A percentile compares a stretch with the other conserved stretches of the same genome.
These are phyloP conservation scores for Fraxinus platypoda DNA, from an alignment of 305 asterid species.

Conservation along the genomic window DNA sequence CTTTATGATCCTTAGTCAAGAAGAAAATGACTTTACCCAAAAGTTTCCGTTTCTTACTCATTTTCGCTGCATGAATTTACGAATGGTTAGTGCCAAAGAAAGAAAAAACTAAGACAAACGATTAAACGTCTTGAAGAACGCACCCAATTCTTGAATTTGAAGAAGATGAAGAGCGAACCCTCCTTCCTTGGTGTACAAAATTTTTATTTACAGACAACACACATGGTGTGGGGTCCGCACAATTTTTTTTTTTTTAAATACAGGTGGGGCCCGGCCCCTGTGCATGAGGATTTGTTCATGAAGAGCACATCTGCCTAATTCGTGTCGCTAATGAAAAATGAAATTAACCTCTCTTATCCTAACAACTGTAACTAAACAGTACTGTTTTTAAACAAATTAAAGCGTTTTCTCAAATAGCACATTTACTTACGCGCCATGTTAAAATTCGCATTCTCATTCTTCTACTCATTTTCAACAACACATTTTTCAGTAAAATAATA, in stretches of 20 bases:
- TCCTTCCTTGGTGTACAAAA: too few relatives aligned
- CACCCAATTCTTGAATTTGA: not conserved
- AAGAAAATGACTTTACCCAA: too few relatives aligned
- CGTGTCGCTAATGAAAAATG: not conserved
- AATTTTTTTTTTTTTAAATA: too few relatives aligned
- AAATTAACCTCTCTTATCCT: not conserved
- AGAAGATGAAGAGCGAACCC: not conserved
- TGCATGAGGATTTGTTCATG: too few relatives aligned
- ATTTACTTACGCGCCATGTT: not conserved
- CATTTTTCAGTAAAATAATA: too few relatives aligned
- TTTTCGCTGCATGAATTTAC: constrained; percentile 20
- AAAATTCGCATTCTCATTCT: too few relatives aligned
- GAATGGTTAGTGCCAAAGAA: not conserved
- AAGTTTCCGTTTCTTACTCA: constrained; percentile 1
- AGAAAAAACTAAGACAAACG: not conserved
- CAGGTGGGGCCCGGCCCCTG: too few relatives aligned
- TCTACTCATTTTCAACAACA: too few relatives aligned
- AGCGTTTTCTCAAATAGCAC: not conserved
- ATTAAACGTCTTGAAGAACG: not conserved
- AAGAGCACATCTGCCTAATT: not conserved
- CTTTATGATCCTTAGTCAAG: too few relatives aligned
- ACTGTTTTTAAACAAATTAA: not conserved
- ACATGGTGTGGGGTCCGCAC: too few relatives aligned
- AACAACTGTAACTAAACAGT: not conserved
- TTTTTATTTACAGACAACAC: too few relatives aligned